Base-by-base conservation (phyloP, 306 rosid species). In the Fragaria vesca region DNA sequence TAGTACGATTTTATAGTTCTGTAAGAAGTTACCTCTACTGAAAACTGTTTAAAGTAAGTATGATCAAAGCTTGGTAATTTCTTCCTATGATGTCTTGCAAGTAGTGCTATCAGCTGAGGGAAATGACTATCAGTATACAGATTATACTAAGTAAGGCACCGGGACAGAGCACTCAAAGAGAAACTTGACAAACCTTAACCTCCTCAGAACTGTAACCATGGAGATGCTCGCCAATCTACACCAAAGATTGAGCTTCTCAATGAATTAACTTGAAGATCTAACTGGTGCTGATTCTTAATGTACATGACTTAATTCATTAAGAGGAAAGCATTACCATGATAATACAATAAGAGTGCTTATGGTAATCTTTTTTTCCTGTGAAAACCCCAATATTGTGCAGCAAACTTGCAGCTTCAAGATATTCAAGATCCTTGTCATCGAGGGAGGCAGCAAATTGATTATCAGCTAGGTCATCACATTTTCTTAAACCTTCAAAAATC, bases 371-470 rank as follows among this genome's bases (percentile, higher is more conserved):
- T 76, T 75, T 85, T 18, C 79, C 77, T 2, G 55, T 24, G 74
- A 54, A 77, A 60, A 71, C 68, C 81, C 88, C 83, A 76, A 85
- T 61, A 40, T 79, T 85, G 83, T 85, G 86, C 34, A 81, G 82
- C 75, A 85, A 54, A 63, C 82, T 75, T 17, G 83, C 83, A 66
- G 81, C 86, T 79, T 85, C 86, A 72, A 85, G 77, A 76, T 76
- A 85, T 50, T 85, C 84, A 60, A 81, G 79, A 75, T 85, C 83
- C 81, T 72, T 72, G 40, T 76, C 83, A 43, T 75, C 68, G 51
- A 79, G 61, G 34, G 73, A 76, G 70, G 66, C 71, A 50, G 76
- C 46, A 79, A 72, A 34, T 72, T 60, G 69, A 34, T 66, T 73
- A 62, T 36, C 34, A 50, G 58, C 36, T 32, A 55, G 48, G 6